Conservation (phyloP, 495 filamentous ascomycete species). For the Tuber umbilicatum region DNA sequence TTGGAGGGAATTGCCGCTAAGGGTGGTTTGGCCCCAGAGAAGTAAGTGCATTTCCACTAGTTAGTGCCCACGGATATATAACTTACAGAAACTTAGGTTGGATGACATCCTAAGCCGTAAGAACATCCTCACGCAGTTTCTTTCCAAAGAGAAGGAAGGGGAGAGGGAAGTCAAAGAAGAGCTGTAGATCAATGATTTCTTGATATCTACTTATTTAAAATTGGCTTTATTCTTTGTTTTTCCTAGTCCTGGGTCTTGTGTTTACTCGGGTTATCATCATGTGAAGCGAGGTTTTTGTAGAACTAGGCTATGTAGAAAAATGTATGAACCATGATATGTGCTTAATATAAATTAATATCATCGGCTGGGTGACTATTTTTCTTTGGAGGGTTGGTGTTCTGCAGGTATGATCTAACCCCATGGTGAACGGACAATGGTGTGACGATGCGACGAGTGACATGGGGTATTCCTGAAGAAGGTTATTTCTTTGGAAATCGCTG, state of each 20-base stretch:
- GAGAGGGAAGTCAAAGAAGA: constrained; percentile 33
- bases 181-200: constrained; percentile 21
- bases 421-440: neutral
- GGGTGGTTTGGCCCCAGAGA: constrained; percentile 75
- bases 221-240: constrained; percentile 10
- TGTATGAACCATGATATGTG: neutral
- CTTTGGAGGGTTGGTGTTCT: neutral
- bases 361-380: neutral
- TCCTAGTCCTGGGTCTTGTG: neutral
- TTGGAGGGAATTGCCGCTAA: constrained; percentile 74
- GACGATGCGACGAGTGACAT: neutral
- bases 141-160: constrained; percentile 44
- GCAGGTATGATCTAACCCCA: neutral
- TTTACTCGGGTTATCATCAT: neutral
- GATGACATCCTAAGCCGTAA: constrained; percentile 81
- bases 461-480: no score
- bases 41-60: constrained; percentile 41
- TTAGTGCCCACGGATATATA: neutral
- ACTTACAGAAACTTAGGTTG: constrained; percentile 44
- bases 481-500: no score
- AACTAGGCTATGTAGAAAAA: neutral
- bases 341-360: neutral
- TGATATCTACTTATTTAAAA: neutral
- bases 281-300: neutral
- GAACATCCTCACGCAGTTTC: constrained; percentile 81